Evolutionary conservation across 2,329 filamentous ascomycete species (phyloP), one percentile per base, ranked within the genome.

Genomic region (Penicillium sclerotiorum): DNA sequence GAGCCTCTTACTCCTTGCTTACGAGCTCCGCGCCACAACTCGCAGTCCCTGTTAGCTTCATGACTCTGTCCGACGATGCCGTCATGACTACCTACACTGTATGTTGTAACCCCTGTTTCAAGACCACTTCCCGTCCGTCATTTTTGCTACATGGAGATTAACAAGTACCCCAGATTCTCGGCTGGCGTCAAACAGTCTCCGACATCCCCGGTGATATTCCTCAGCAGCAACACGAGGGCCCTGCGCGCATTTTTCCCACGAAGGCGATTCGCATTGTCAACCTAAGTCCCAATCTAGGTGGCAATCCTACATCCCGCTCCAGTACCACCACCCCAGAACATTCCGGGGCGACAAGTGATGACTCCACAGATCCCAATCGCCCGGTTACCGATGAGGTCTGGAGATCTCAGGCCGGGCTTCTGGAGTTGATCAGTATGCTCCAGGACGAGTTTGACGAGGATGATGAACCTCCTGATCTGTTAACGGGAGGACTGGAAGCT

Each of bases 61-160:
- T 78, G 76, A 69, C 63, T 0, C 45, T 78, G 8, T 77, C 69
- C 43, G 74, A 77, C 42, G 76, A 78, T 59, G 73, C 73, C 30
- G 70, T 78, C 44, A 75, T 78, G 70, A 69, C 66, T 21, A 77
- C 74, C 3, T 77, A 71, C 50, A 73, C 72, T 5, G 69, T 69
- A 58, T 45, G 63, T 62, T 30, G 11, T 21, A 6, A 23, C n/a
- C n/a, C n/a, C n/a, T n/a, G n/a, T n/a, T n/a, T n/a, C n/a, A n/a
- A n/a, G n/a, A n/a, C n/a, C n/a, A n/a, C n/a, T n/a, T n/a, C n/a
- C n/a, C n/a, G n/a, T n/a, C n/a, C n/a, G n/a, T n/a, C n/a, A n/a
- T n/a, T n/a, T n/a, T n/a, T n/a, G n/a, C n/a, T n/a, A n/a, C n/a
- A n/a, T n/a, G n/a, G n/a, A n/a, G n/a, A 53, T 66, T 23, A 21